Base-by-base conservation (phyloP, 805 yeast genomes). In the Barnettozyma botsteinii region DNA sequence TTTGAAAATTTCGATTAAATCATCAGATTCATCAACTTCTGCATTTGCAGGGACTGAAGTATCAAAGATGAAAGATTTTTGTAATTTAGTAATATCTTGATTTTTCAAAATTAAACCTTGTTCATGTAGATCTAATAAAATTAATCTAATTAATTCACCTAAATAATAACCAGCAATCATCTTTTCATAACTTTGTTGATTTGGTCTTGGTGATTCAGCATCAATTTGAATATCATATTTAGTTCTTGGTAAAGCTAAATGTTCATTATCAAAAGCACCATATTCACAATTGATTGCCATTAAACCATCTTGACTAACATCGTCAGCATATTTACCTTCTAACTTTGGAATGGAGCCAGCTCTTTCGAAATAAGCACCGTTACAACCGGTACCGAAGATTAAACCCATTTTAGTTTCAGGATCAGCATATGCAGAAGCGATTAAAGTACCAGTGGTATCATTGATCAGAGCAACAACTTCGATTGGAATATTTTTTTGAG, bases 221-320 rank as follows among this genome's bases (percentile, higher is more conserved):
- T 91, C 98, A 50, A 91, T 81, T 50, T 69, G 72, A 40, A 80
- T 59, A 64, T 91, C 98, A 63, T 79, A 91, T 62, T 81, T 81
- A 51, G 95, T 89, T 68, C 96, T 79, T 59, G 98, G 98, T 53
- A 91, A 73, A 26, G 81, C 75, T 9, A 52, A 43, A 57, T 83
- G 94, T 65, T 87, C 96, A 60, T 87, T 89, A 64, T 91, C 98
- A 61, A 91, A 91, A 7, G 97, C 91, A 57, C 98, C 98, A 69
- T 91, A 91, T 70, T 91, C 98, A 72, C 97, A 88, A 73, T 91
- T 91, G 63, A 91, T 91, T 40, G 96, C 96, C 95, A 91, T 89
- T 48, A 82, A 79, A 31, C 83, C 72, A 36, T 75, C 75, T 7
- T 59, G 63, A 28, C 75, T 59, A 51, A 87, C 74, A 58, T 86